Evolutionary conservation across 495 filamentous ascomycete genomes (phyloP), one percentile per base, ranked within the genome.

Genomic region (Hypoxylon intermedium): DNA sequence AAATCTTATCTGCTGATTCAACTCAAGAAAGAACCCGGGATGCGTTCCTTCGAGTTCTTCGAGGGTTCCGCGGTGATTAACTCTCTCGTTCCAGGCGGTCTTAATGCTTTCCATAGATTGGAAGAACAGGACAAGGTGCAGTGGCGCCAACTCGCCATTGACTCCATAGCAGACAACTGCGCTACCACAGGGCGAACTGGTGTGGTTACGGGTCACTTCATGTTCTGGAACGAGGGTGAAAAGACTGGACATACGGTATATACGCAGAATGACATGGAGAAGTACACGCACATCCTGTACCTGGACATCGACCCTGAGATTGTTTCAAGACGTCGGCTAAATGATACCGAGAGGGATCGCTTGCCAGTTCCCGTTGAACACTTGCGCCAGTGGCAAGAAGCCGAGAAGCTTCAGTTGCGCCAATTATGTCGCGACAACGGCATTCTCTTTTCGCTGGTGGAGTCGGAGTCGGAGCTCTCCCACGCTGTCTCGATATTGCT

Each of bases 221-320:
- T 84, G 75, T 82, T 88, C 63, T 88, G 83, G 84, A 12, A 65
- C 3, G 75, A 80, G 40, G 73, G 72, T 4, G 67, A 77, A 23
- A 65, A 71, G 19, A 18, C 24, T 6, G 71, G 63, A 53, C 24
- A 56, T 0, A 11, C 51, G 18, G 77, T 85, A 2, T 74, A 63
- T 41, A 87, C 83, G 7, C 23, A 71, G 26, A 67, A 57, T 18
- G 86, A 88, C 65, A 40, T 81, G 15, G 36, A 79, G 0, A 71
- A 63, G 0, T 89, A 77, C 63, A 85, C 84, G 0, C 85, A 89
- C 60, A 83, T 89, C 15, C 37, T 89, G 5, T 88, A 89, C 64
- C 62, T 89, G 49, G 69, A 86, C 41, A 51, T 75, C n/a, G 56
- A 71, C 7, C 54, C 74, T 0, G 68, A 77, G 2, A 16, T 71